phyloP scores from a whole-genome alignment of 2,329 filamentous ascomycete species.

The Alternaria brassicae region DNA sequence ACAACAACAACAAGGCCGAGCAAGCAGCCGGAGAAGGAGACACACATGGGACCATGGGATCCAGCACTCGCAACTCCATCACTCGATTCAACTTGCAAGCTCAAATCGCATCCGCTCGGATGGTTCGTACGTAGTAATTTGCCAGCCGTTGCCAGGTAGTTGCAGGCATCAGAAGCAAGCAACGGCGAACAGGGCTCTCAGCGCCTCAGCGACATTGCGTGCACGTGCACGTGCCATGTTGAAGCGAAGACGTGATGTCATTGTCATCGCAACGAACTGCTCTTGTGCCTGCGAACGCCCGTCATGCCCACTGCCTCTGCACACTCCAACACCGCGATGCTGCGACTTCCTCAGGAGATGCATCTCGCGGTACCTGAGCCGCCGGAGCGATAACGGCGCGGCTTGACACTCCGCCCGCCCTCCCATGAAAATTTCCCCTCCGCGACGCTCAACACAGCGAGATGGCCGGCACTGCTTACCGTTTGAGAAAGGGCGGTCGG shows the following conservation, averaged over 20 bases:
- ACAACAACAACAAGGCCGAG: constrained; percentile 11
- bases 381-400: constrained; percentile 25
- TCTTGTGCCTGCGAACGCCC: constrained; percentile 12
- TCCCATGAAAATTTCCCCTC: constrained; percentile 29
- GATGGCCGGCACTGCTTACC: constrained; percentile 34
- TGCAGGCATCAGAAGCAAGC: constrained; percentile 18
- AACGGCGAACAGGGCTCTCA: constrained; percentile 9
- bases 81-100: constrained; percentile 6
- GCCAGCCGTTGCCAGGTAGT: constrained; percentile 27
- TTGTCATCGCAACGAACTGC: constrained; percentile 10
- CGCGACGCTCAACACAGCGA: constrained; percentile 25
- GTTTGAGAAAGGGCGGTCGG: constrained; percentile 35
- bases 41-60: constrained; percentile 5
- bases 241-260: constrained; percentile 27
- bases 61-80: neutral
- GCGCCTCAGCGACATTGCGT: constrained; percentile 4
- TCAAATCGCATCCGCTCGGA: constrained; percentile 15
- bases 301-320: neutral
- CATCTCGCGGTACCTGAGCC: constrained; percentile 28
- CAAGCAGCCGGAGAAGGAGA: constrained; percentile 8
- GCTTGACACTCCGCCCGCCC: constrained; percentile 24
- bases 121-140: constrained; percentile 23
- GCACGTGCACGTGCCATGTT: constrained; percentile 21
- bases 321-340: neutral
- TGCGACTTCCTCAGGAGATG: neutral